These are phyloP conservation scores for Tubosaeta sp. DNA, from an alignment of 768 basidiomycete species.

Conservation along the genomic window DNA sequence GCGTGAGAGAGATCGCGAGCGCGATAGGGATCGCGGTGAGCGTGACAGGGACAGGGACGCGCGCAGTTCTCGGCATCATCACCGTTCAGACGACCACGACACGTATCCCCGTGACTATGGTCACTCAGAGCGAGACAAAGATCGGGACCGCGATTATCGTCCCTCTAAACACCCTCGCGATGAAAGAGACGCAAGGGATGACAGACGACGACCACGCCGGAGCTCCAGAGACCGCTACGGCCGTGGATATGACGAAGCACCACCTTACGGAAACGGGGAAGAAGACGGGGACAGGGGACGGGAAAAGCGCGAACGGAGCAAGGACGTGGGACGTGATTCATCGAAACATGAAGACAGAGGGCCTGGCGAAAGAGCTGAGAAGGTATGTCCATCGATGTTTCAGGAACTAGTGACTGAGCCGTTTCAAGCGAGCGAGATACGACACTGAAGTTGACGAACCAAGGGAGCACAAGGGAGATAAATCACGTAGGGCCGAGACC, in stretches of 20 bases:
- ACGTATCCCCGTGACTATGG: slow-evolving; percentile 32
- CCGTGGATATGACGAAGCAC: slow-evolving; percentile 49
- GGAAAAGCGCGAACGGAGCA: slow-evolving; percentile 49
- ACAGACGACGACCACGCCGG: slow-evolving; percentile 42
- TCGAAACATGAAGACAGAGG: slow-evolving; percentile 41
- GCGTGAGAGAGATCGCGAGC: slow-evolving; percentile 38
- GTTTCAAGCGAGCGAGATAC: slow-evolving; percentile 48
- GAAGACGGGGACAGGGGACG: slow-evolving; percentile 30
- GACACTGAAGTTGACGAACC: slow-evolving; percentile 44
- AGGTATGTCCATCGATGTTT: slow-evolving; percentile 40
- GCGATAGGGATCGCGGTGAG: slow-evolving; percentile 37
- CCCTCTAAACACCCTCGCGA: slow-evolving; percentile 50
- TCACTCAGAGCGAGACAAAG: slow-evolving; percentile 32
- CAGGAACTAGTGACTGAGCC: slow-evolving; percentile 8
- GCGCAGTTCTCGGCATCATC: slow-evolving; percentile 32
- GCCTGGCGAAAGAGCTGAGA: slow-evolving; percentile 59
- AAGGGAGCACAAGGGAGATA: slow-evolving; percentile 39
- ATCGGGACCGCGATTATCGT: slow-evolving; percentile 38
- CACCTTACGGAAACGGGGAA: slow-evolving; percentile 36
- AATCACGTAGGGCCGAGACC: slow-evolving; percentile 57
- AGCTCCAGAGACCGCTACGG: slow-evolving; percentile 34
- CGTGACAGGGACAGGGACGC: slow-evolving; percentile 41
- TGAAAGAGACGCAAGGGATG: slow-evolving; percentile 52
- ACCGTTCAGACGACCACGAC: slow-evolving; percentile 33
- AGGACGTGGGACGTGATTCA: slow-evolving; percentile 31